phyloP scores from a whole-genome alignment of 495 filamentous ascomycete species.

The Clohesyomyces aquaticus region DNA sequence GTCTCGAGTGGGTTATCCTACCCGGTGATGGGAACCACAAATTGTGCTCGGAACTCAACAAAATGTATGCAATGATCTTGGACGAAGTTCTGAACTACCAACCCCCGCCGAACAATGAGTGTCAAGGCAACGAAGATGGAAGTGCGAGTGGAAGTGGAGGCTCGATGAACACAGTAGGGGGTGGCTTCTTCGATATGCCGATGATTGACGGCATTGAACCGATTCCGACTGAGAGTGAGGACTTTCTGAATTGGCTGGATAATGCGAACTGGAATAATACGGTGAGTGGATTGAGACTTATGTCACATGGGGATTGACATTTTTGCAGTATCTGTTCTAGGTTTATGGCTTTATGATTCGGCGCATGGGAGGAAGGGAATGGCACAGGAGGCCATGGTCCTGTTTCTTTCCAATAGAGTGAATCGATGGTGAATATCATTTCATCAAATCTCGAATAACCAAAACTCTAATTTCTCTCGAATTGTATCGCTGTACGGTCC shows the following conservation, averaged over 20 bases:
- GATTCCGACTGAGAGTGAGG: slow-evolving; percentile 35
- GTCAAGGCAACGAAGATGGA: slow-evolving; percentile 3
- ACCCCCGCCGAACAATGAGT: slow-evolving; percentile 13
- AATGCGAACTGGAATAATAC: slow-evolving; percentile 40
- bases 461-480: no score
- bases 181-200: slow-evolving; percentile 34
- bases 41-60: slow-evolving; percentile 35
- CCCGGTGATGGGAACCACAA: slow-evolving; percentile 37
- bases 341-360: not conserved
- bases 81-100: slow-evolving; percentile 39
- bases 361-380: no score
- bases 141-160: not conserved
- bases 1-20: slow-evolving; percentile 29
- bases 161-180: not conserved
- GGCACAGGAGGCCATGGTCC: not conserved
- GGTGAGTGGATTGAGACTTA: slow-evolving; percentile 9
- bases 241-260: slow-evolving; percentile 38
- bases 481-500: no score
- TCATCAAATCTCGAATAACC: no score
- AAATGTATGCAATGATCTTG: slow-evolving; percentile 34
- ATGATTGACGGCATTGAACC: slow-evolving; percentile 37
- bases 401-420: no score
- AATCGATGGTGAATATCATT: no score
- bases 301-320: slow-evolving; percentile 1
- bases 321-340: slow-evolving; percentile 22